These are phyloP conservation scores for Fusarium coffeatum DNA, from an alignment of 2,329 filamentous ascomycete genomes.

Conservation along the genomic window DNA sequence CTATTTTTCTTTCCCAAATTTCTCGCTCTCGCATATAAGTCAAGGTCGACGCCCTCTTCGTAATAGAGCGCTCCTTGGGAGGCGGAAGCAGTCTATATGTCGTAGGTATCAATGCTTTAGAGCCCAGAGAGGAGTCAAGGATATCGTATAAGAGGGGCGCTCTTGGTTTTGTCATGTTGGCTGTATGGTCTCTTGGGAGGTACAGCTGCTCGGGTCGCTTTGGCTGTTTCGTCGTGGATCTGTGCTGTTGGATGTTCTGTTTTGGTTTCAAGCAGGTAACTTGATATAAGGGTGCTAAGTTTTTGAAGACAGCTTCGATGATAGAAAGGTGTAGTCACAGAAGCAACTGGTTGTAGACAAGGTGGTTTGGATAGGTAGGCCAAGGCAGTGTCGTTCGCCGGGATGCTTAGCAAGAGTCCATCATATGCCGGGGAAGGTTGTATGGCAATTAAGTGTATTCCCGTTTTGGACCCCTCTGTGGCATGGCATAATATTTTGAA, in stretches of 20 bases:
- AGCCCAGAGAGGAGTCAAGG: no score
- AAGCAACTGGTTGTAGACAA: not conserved
- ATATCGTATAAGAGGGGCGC: not conserved
- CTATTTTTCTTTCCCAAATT: not conserved
- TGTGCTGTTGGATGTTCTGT: not conserved
- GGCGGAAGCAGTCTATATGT: not conserved
- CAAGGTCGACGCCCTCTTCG: not conserved
- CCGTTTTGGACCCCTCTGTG: not conserved
- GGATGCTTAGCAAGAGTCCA: not conserved
- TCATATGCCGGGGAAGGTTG: not conserved
- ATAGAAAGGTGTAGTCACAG: not conserved
- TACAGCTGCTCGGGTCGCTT: not conserved
- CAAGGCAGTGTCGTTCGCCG: not conserved
- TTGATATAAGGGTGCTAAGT: not conserved
- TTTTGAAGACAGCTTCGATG: not conserved
- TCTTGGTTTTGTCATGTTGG: not conserved
- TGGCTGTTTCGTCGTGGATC: not conserved
- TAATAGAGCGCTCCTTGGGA: not conserved
- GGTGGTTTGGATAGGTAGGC: not conserved
- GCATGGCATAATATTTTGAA: not conserved
- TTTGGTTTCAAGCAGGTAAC: not conserved
- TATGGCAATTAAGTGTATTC: rapidly evolving
- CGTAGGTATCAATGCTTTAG: not conserved
- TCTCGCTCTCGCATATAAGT: not conserved
- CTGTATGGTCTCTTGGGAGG: not conserved